Evolutionary conservation across 179 eudicot species (phyloP).

Genomic region (Patellifolia procumbens): DNA sequence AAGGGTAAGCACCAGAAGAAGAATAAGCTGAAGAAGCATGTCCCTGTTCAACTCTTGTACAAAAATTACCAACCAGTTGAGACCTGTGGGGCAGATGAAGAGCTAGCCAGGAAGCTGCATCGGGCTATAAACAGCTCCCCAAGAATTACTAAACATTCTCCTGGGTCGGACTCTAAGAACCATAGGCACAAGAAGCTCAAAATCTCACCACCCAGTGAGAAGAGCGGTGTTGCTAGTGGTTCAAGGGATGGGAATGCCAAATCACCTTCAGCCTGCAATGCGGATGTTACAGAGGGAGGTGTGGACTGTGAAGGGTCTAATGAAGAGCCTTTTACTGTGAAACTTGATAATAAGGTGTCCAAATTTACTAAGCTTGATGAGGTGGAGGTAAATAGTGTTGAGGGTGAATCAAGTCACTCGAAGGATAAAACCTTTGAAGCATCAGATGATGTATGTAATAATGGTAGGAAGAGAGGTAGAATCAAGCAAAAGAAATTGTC

Average conservation of each 20-base stretch:
- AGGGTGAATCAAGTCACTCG: slow-evolving; percentile 39
- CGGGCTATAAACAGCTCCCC: slow-evolving; percentile 76
- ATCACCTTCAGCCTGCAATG: slow-evolving; percentile 31
- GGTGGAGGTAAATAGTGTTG: slow-evolving; percentile 40
- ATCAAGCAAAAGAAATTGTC: slow-evolving; percentile 80
- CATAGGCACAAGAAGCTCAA: slow-evolving; percentile 60
- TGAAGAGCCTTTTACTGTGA: slow-evolving; percentile 34
- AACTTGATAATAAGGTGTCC: slow-evolving; percentile 40
- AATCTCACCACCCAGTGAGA: slow-evolving; percentile 32
- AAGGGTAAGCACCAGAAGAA: slow-evolving; percentile 46
- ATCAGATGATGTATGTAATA: slow-evolving; percentile 37
- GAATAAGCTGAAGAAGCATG: slow-evolving; percentile 73
- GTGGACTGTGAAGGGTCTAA: slow-evolving; percentile 39
- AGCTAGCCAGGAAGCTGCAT: slow-evolving; percentile 67
- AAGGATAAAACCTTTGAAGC: slow-evolving; percentile 41
- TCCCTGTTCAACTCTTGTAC: slow-evolving; percentile 58
- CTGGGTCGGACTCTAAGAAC: slow-evolving; percentile 46
- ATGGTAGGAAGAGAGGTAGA: slow-evolving; percentile 71
- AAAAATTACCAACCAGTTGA: slow-evolving; percentile 40
- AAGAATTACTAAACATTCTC: slow-evolving; percentile 51
- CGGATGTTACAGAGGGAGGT: slow-evolving; percentile 35
- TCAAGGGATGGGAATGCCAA: slow-evolving; percentile 31
- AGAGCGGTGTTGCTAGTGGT: slow-evolving; percentile 35
- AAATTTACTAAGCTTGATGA: slow-evolving; percentile 37
- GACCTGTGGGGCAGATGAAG: slow-evolving; percentile 63